Percentiles rank a stretch among this genome's conserved stretches.
Conservation (phyloP, 2,329 filamentous ascomycete species). For the Clonostachys solani region DNA sequence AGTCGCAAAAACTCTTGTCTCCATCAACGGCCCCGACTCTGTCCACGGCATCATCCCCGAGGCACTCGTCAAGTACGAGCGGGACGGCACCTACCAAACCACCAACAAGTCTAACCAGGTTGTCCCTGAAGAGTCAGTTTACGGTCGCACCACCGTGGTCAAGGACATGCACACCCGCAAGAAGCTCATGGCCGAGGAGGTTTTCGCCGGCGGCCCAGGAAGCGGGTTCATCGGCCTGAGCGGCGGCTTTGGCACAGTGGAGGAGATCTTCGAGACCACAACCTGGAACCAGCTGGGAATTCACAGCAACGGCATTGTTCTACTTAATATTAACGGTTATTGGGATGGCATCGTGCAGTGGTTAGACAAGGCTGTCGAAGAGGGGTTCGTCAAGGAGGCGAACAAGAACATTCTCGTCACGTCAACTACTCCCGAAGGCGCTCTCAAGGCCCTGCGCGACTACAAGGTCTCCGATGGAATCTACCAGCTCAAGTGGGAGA, state of each 20-base stretch:
- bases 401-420: constrained; percentile 78
- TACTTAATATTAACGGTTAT: constrained; percentile 86
- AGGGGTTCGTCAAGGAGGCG: constrained; percentile 69
- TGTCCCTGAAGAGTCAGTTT: constrained; percentile 61
- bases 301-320: constrained; percentile 71
- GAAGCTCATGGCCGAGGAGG: constrained; percentile 85
- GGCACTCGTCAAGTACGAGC: constrained; percentile 77
- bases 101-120: constrained; percentile 43
- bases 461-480: constrained; percentile 75
- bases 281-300: constrained; percentile 98
- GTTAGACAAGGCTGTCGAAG: constrained; percentile 70
- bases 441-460: constrained; percentile 62
- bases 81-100: constrained; percentile 50
- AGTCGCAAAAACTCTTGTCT: constrained; percentile 79
- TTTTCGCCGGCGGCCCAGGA: constrained; percentile 75
- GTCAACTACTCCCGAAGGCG: constrained; percentile 67
- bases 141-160: constrained; percentile 83
- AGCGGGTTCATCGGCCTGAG: constrained; percentile 85
- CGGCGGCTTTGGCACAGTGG: constrained; percentile 91
- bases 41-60: constrained; percentile 95
- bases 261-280: constrained; percentile 87
- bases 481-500: constrained; percentile 79
- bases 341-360: constrained; percentile 84
- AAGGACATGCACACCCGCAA: constrained; percentile 96
- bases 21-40: constrained; percentile 71